Conservation (phyloP, 352 stramenopile species). For the Globisporangium camurandrum region DNA sequence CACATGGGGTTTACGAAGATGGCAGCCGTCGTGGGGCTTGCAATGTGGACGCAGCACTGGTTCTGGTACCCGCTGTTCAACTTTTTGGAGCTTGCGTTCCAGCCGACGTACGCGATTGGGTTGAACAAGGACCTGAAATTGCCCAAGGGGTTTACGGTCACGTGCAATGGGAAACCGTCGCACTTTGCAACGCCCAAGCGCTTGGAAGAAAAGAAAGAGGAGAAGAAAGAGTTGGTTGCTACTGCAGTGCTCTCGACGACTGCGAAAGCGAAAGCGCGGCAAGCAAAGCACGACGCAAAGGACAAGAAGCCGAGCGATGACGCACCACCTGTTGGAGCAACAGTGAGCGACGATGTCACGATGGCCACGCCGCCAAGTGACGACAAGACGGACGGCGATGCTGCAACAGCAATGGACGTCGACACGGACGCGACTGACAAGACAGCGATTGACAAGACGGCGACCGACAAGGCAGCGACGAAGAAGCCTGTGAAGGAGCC, state of each 20-base stretch:
- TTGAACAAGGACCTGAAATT: constrained; percentile 98
- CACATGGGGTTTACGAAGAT: constrained; percentile 98
- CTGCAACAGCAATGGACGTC: constrained; percentile 51
- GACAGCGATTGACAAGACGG: constrained; percentile 12
- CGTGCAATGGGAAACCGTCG: constrained; percentile 93
- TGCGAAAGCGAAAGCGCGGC: constrained; percentile 92
- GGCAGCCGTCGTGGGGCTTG: constrained; percentile 93
- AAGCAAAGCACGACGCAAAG: constrained; percentile 90
- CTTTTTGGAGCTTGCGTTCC: constrained; percentile 96
- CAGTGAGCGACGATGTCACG: constrained; percentile 31
- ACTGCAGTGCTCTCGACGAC: constrained; percentile 97
- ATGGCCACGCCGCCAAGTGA: constrained; percentile 30
- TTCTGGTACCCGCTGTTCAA: constrained; percentile 99
- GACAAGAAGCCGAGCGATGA: constrained; percentile 42
- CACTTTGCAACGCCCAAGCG: constrained; percentile 97
- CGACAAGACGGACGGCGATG: constrained; percentile 39
- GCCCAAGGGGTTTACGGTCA: constrained; percentile 91
- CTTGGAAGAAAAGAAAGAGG: constrained; percentile 98
- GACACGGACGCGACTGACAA: constrained; percentile 33
- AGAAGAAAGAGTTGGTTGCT: constrained; percentile 97
- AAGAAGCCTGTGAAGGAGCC: constrained; percentile 87
- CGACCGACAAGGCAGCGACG: constrained; percentile 34
- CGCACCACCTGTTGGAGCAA: no score
- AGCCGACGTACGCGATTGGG: constrained; percentile 94
- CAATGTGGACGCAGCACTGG: constrained; percentile 98